Base-by-base conservation (phyloP, 176 grass and related monocot genomes). In the Oryza officinalis region DNA sequence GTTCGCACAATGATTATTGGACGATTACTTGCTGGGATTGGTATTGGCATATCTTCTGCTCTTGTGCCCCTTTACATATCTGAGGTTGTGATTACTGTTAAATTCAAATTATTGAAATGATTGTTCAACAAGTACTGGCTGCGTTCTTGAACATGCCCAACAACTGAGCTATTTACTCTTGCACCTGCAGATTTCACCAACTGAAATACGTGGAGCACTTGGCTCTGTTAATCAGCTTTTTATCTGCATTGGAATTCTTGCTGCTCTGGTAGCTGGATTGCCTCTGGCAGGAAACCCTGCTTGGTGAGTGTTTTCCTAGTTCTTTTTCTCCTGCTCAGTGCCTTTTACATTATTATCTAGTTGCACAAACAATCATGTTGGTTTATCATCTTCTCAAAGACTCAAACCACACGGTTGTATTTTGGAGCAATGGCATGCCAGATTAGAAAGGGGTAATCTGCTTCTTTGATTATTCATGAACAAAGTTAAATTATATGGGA, bases 21-120 rank as follows among this genome's bases (percentile, higher is more conserved):
- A 22, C 87, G 96, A 65, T 68, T 96, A 25, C 93, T 99, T 86
- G 93, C 86, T 88, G 96, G 96, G 76, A 79, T 99, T 87, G 96
- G 96, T 79, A 99, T 99, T 57, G 96, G 96, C 30, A 99, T 99
- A 27, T 92, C 96, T 78, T 99, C 96, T 80, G 96, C 89, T 22
- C 89, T 99, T 79, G 96, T 99, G n/a, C 96, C 96, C 60, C 96
- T 99, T 75, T 99, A 99, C 83, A 99, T 99, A 85, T 99, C 96
- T 44, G 96, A 99, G 96, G 96, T 99, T 82, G 33, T 64, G 13
- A 76, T 52, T 66, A 60, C 54, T 60, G 61, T 63, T 93, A 41
- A 50, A 77, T 80, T 18, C 50, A 54, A 54, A 31, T 79, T 80
- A n/a, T 17, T 74, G 14, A 31, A 78, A 80, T 23, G 40, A 85